Conservation (phyloP, 257 asterid species). For the Jasminum sambac region DNA sequence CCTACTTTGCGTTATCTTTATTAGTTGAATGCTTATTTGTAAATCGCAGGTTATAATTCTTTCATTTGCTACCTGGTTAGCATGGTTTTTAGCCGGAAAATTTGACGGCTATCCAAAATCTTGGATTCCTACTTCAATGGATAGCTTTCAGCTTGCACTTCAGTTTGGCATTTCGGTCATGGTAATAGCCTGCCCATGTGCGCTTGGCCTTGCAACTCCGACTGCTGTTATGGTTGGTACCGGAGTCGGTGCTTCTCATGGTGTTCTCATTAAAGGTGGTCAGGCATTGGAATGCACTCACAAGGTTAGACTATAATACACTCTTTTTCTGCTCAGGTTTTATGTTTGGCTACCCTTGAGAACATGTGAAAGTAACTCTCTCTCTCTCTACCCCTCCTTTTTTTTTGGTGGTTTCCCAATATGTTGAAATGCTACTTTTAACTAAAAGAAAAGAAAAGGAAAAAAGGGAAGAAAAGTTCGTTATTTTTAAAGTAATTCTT, state of each 20-base stretch:
- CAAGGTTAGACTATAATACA: constrained; percentile 44
- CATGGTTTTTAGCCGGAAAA: constrained; percentile 72
- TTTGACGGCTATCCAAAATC: constrained; percentile 56
- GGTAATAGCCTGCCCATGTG: constrained; percentile 94
- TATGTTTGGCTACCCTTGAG: neutral
- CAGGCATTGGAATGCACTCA: constrained; percentile 82
- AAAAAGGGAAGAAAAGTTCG: no score
- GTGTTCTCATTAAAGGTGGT: constrained; percentile 89
- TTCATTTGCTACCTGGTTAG: constrained; percentile 62
- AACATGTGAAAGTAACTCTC: neutral
- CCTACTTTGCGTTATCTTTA: constrained; percentile 10
- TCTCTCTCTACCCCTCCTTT: no score
- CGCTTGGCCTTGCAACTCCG: constrained; percentile 88
- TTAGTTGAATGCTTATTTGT: constrained; percentile 1
- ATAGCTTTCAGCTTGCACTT: constrained; percentile 77
- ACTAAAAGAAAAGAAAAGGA: no score
- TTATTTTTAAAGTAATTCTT: neutral
- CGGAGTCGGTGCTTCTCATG: constrained; percentile 80
- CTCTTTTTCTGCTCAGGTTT: neutral
- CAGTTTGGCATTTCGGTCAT: constrained; percentile 89
- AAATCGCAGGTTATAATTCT: constrained; percentile 50
- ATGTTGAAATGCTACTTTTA: neutral
- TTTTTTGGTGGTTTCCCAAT: no score
- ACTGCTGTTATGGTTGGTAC: constrained; percentile 95
- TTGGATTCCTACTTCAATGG: constrained; percentile 77